Base-by-base conservation (phyloP, 2,329 filamentous ascomycete genomes). In the Trichothecium sympodiale region DNA sequence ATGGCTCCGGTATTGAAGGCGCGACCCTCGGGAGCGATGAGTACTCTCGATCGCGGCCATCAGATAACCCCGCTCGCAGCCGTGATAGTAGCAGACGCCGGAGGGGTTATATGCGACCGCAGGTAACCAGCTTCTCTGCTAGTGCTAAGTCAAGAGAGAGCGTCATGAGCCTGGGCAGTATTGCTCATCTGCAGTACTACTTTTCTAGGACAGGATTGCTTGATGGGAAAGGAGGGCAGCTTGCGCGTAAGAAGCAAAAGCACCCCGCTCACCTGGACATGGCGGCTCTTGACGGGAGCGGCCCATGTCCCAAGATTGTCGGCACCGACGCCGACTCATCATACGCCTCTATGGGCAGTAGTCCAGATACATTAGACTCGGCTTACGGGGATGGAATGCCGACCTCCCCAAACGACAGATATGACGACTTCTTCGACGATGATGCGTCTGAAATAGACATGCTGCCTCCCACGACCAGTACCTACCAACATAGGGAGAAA, bases 121-220 rank as follows among this genome's bases (percentile, higher is more conserved):
- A 87, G 54, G 84, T 80, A 36, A 93, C 84, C 35, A 75, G 87
- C 50, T 98, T 96, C 56, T 85, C 91, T 17, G 82, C 83, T 40
- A 95, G 88, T 38, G 91, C 91, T 32, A 79, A 78, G 53, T 86
- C 86, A 34, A 74, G 91, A 43, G 89, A 98, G 57, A 95, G 88
- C 54, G 91, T 98, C 45, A 81, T 96, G 75, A 94, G 86, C 52
- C 63, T 98, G 42, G 91, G 91, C 37, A 95, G 88, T 59, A 98
- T 98, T 49, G 86, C 88, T 38, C 91, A 98, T 62, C 67, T 98
- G 52, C 91, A 98, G 59, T 94, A 96, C 62, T 98, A 96, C 61
- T 98, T 98, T 63, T 89, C 91, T 26, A 73, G 91, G 40, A 98
- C 91, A 1, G 91, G 91, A 5, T 62, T 98, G 43, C 64, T 98